phyloP scores from a whole-genome alignment of 768 basidiomycete species.

The Rhodotorula babjevae region DNA sequence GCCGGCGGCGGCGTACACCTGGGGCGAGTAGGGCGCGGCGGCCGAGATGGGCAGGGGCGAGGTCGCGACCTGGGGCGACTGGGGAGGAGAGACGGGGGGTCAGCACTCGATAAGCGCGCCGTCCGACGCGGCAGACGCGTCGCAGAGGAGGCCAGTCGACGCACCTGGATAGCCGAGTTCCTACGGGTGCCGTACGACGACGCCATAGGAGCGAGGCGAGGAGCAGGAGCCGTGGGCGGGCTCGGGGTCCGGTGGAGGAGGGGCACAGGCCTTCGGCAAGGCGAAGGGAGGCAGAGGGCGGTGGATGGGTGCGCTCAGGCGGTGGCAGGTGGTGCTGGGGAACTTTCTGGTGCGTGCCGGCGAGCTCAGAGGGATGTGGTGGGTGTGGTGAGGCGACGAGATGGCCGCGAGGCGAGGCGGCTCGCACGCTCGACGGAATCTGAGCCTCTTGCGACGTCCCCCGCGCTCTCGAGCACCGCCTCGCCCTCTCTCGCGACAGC shows the following conservation, averaged over 20 bases:
- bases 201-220: background rate
- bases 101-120: background rate
- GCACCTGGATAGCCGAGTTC: slow-evolving; percentile 7
- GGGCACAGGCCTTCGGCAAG: background rate
- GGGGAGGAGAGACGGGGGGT: too few relatives aligned
- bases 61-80: background rate
- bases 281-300: background rate
- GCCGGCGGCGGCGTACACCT: background rate
- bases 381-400: too few relatives aligned
- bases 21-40: slow-evolving; percentile 6
- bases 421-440: too few relatives aligned
- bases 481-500: too few relatives aligned
- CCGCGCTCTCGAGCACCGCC: too few relatives aligned
- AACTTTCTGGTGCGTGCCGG: too few relatives aligned
- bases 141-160: background rate
- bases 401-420: too few relatives aligned
- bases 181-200: slow-evolving; percentile 23
- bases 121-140: background rate
- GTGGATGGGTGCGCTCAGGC: too few relatives aligned
- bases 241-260: too few relatives aligned
- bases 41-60: background rate
- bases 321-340: too few relatives aligned
- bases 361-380: too few relatives aligned
- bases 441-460: too few relatives aligned
- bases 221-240: background rate